These are phyloP conservation scores for Antrodiella citrinella DNA, from an alignment of 768 basidiomycete genomes.

Conservation along the genomic window DNA sequence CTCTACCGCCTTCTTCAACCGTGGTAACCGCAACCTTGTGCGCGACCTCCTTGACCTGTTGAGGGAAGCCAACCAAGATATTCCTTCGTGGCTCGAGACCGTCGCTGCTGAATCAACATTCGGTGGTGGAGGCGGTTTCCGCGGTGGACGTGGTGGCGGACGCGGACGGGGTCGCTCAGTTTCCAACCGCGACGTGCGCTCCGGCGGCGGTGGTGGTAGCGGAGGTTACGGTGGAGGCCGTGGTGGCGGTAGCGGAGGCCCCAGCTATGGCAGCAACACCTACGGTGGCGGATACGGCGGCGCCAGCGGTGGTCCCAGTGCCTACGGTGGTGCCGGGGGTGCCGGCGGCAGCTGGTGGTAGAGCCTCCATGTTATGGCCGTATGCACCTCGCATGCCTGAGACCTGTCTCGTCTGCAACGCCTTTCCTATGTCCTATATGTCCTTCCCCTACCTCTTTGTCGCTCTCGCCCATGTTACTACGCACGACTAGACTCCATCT, in stretches of 20 bases:
- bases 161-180: slow-evolving; percentile 28
- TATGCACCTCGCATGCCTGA: slow-evolving; percentile 5
- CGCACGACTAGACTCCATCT: not conserved
- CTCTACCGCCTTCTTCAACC: slow-evolving; percentile 93
- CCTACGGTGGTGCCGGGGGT: slow-evolving; percentile 18
- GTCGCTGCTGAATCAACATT: slow-evolving; percentile 78
- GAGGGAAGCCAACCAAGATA: slow-evolving; percentile 93
- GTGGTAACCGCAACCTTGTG: slow-evolving; percentile 88
- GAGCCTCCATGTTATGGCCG: slow-evolving; percentile 9
- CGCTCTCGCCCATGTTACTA: not conserved
- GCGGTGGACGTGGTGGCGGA: slow-evolving; percentile 51
- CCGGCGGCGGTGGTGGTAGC: slow-evolving; percentile 24
- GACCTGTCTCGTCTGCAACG: not conserved
- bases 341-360: slow-evolving; percentile 41
- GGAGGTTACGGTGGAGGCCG: slow-evolving; percentile 25
- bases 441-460: not conserved
- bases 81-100: slow-evolving; percentile 84
- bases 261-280: slow-evolving; percentile 17
- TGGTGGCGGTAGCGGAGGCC: slow-evolving; percentile 15
- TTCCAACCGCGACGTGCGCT: slow-evolving; percentile 35
- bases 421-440: not conserved
- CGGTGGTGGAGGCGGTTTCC: slow-evolving; percentile 46
- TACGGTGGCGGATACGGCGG: slow-evolving; percentile 28
- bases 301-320: slow-evolving; percentile 19
- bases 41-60: slow-evolving; percentile 89